Percentiles rank a stretch among this genome's conserved stretches.
Conservation (phyloP, 768 basidiomycete species). For the Amanita molliuscula region DNA sequence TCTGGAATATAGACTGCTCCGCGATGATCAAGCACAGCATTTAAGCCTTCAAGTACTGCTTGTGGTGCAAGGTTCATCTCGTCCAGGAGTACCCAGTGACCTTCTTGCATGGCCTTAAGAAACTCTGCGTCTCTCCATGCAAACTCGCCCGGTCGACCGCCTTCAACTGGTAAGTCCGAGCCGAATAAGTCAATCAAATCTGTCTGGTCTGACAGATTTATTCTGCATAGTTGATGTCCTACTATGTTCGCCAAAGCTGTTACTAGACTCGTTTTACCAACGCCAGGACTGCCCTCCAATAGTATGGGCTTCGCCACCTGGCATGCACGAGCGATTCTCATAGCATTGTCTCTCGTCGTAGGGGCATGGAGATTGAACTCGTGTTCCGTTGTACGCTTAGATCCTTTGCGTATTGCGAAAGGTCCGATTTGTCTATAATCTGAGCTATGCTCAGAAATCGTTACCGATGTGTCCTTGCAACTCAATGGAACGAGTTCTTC, state of each 20-base stretch:
- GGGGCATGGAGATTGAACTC: constrained; percentile 80
- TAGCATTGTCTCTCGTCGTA: constrained; percentile 79
- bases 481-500: constrained; percentile 42
- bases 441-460: constrained; percentile 22
- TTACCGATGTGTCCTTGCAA: constrained; percentile 16
- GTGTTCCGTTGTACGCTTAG: constrained; percentile 20
- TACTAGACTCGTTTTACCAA: constrained; percentile 93
- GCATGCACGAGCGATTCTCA: constrained; percentile 82
- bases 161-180: constrained; percentile 90
- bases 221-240: constrained; percentile 76
- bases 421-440: constrained; percentile 51
- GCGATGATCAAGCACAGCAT: constrained; percentile 92
- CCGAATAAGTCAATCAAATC: constrained; percentile 95
- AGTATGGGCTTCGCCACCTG: constrained; percentile 88
- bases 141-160: constrained; percentile 85
- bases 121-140: constrained; percentile 98
- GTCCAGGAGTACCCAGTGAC: constrained; percentile 95
- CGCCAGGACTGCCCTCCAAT: constrained; percentile 95
- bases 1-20: constrained; percentile 94
- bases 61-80: constrained; percentile 99
- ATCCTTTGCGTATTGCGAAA: constrained; percentile 63
- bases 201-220: constrained; percentile 97
- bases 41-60: constrained; percentile 92
- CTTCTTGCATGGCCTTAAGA: constrained; percentile 84
- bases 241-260: constrained; percentile 74